These are phyloP conservation scores for Chaetomiaceae sp. DNA, from an alignment of 2,329 filamentous ascomycete species.

Conservation along the genomic window DNA sequence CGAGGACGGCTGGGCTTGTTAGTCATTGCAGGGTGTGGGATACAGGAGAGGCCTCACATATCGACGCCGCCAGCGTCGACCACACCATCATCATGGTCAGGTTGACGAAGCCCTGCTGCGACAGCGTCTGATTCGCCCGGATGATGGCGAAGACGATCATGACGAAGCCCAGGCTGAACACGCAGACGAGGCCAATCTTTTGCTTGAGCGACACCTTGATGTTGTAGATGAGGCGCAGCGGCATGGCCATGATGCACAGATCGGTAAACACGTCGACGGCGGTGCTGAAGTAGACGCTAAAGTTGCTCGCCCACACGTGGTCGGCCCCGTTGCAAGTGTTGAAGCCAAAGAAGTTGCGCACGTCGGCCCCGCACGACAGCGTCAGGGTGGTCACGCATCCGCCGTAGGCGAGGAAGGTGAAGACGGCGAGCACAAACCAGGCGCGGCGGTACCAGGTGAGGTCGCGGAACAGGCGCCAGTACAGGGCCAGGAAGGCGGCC, in stretches of 20 bases:
- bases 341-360: constrained; percentile 29
- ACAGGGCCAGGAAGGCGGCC: constrained; percentile 29
- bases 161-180: constrained; percentile 30
- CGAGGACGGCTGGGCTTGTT: constrained; percentile 23
- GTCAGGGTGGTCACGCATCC: constrained; percentile 27
- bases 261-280: constrained; percentile 30
- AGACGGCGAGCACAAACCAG: constrained; percentile 28
- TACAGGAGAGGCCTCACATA: constrained; percentile 20
- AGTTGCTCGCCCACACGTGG: constrained; percentile 26
- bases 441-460: constrained; percentile 26
- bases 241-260: constrained; percentile 30
- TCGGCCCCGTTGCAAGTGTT: constrained; percentile 21
- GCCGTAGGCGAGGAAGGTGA: constrained; percentile 28
- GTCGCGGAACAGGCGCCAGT: constrained; percentile 29
- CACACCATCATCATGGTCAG: constrained; percentile 27
- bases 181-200: constrained; percentile 28
- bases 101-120: constrained; percentile 26
- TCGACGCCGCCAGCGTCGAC: constrained; percentile 26
- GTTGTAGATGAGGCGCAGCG: constrained; percentile 30
- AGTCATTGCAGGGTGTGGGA: too few relatives aligned
- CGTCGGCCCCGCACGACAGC: constrained; percentile 26
- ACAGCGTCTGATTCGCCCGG: constrained; percentile 28
- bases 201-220: constrained; percentile 29
- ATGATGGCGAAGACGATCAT: constrained; percentile 32
- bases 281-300: constrained; percentile 30